Evolutionary conservation across 129 eudicot genomes (phyloP).

Genomic region (Flaveria sonorensis): DNA sequence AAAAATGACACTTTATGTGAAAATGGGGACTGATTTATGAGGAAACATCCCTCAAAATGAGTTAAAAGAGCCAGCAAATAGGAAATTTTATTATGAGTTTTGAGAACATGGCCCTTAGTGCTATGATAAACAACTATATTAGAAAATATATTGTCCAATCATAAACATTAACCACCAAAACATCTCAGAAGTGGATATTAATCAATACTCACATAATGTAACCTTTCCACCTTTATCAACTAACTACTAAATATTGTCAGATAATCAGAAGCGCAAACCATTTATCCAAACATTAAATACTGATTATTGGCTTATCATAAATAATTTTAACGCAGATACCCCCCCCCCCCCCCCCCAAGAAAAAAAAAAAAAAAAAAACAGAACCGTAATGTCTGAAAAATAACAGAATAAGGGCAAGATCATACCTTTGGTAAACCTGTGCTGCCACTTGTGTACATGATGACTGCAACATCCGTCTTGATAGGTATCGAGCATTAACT

Average conservation of each 20-base stretch:
- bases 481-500: conserved; percentile 55
- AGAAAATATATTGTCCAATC: not conserved
- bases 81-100: not conserved
- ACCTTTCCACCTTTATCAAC: not conserved
- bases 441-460: conserved; percentile 99
- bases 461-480: conserved; percentile 87
- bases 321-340: not conserved
- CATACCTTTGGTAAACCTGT: conserved; percentile 98
- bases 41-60: not conserved
- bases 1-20: not conserved
- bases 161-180: not conserved
- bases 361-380: not conserved
- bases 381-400: not conserved
- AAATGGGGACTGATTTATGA: not conserved
- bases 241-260: not conserved
- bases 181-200: not conserved
- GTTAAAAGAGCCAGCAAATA: not conserved
- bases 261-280: not conserved
- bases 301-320: not conserved
- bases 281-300: not conserved
- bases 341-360: not conserved
- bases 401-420: not conserved
- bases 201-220: not conserved
- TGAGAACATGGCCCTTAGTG: not conserved
- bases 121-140: not conserved